phyloP scores from a whole-genome alignment of 2,329 filamentous ascomycete species.

The Albophoma yamanashiensis region DNA sequence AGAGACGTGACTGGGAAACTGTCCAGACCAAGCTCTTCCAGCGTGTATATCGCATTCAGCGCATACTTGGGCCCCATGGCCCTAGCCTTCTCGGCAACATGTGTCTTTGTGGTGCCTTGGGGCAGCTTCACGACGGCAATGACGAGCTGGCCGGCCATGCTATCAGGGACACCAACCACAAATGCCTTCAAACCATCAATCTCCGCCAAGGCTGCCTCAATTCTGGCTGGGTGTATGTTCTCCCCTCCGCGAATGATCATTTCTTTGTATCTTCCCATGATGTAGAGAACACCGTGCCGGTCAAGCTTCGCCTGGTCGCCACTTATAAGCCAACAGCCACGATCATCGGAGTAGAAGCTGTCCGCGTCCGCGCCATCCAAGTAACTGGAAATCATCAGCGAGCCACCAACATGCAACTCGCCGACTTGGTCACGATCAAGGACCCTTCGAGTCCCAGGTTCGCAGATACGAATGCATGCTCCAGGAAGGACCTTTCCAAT shows the following conservation, averaged over 20 bases:
- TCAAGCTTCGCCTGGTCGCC: constrained; percentile 30
- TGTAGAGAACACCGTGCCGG: constrained; percentile 23
- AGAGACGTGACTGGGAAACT: constrained; percentile 29
- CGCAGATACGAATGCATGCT: constrained; percentile 25
- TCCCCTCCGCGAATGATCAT: constrained; percentile 34
- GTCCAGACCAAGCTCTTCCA: constrained; percentile 27
- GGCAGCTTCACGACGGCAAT: constrained; percentile 30
- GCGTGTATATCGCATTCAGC: constrained; percentile 27
- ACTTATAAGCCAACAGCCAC: constrained; percentile 24
- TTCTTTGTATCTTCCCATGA: constrained; percentile 33
- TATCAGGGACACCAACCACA: constrained; percentile 32
- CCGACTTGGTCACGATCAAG: constrained; percentile 21
- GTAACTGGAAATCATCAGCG: constrained; percentile 23
- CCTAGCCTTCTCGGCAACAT: constrained; percentile 18
- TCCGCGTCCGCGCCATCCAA: constrained; percentile 13
- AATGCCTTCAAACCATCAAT: constrained; percentile 23
- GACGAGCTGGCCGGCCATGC: constrained; percentile 34
- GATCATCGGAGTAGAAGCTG: constrained; percentile 23
- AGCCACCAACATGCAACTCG: constrained; percentile 28
- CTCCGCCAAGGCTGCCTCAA: constrained; percentile 24
- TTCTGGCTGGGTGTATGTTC: constrained; percentile 27
- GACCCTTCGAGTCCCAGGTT: constrained; percentile 15
- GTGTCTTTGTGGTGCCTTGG: constrained; percentile 17
- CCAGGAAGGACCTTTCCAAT: constrained; percentile 30
- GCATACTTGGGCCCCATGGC: constrained; percentile 25